Base-by-base conservation (phyloP, 768 basidiomycete genomes). In the Grammothele lineata region DNA sequence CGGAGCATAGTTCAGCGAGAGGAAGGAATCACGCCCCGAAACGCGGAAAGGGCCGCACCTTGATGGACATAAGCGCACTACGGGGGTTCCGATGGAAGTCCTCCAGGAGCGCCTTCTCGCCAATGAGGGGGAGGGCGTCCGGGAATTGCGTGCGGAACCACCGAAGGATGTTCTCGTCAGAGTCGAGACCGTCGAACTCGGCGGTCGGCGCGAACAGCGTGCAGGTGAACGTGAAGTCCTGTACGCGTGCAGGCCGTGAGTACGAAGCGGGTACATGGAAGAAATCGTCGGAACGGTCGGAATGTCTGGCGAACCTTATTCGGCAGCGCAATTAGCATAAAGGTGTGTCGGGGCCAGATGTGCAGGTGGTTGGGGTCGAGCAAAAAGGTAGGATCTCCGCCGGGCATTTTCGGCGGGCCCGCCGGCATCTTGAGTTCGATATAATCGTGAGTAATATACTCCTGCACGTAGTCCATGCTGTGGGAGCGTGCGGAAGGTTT, bases 271-370 rank as follows among this genome's bases (percentile, higher is more conserved):
- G n/a, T 14, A 30, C 14, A 45, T 40, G 26, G 26, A 43, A 30
- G 37, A 14, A 18, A 45, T 22, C 51, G 45, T 58, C 62, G 65
- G 60, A 61, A 60, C 64, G 43, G 45, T 50, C 44, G 40, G 37
- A 55, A 53, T 59, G 60, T 59, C 49, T 34, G 10, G n/a, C 71
- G 70, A 70, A 95, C 95, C 77, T 89, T 85, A 74, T 99, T 99
- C 56, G 95, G 93, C 47, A 99, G 82, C 18, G 92, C 95, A 61
- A 99, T 97, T 60, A 99, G 81, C 95, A 99, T 99, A 76, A 98
- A 98, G 38, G 92, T 91, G 67, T 93, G 90, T 63, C 95, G 87
- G 55, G 95, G 96, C 95, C 95, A 99, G 60, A 99, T 97, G 71
- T 99, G 95, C 57, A 99, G 83, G 68, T 98, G 89, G 67, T 88